Evolutionary conservation across 225 moss, liverwort and hornwort genomes (phyloP), one percentile per base, ranked within the genome.

Genomic region (Anthoceros angustus): DNA sequence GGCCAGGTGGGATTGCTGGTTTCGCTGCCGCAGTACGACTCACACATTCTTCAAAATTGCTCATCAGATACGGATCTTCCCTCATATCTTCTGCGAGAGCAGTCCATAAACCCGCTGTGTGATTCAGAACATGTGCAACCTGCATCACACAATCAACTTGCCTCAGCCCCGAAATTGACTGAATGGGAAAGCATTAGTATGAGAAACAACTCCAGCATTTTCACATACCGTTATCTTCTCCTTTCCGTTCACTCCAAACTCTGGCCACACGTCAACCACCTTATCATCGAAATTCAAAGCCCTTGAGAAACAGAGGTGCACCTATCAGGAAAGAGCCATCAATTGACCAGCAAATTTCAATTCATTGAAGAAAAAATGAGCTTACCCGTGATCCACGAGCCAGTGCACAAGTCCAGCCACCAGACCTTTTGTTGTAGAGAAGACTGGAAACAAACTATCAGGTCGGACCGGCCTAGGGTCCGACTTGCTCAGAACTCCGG

Each of bases 121-220:
- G 94, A 76, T 95, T 95, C 67, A 95, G 75, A 64, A 95, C 94
- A 69, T 95, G 82, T 42, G 94, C 88, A 66, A 95, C 90, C 94
- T 94, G 69, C 72, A 82, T 0, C 24, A 12, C 9, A 69, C 5
- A 63, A 10, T 24, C 25, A 42, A 64, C 55, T 18, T 18, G 5
- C 18, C 0, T 6, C 14, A 23, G 23, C 1, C 7, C 5, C 7
- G 55, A 55, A 50, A 9, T 55, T 15, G 23, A 20, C 55, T 6
- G 23, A 15, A 55, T 15, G 12, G 5, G 8, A 18, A 7, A 55
- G 14, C 14, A 15, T 55, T 55, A 4, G 7, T 15, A 55, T 18
- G n/a, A 18, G 55, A 18, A 20, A 55, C n/a, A 55, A 55, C 55
- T 7, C 18, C 7, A 18, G 23, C 55, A 55, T 2, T 55, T 55